phyloP scores from a whole-genome alignment of 768 basidiomycete genomes.

The Lactifluus subvellereus region DNA sequence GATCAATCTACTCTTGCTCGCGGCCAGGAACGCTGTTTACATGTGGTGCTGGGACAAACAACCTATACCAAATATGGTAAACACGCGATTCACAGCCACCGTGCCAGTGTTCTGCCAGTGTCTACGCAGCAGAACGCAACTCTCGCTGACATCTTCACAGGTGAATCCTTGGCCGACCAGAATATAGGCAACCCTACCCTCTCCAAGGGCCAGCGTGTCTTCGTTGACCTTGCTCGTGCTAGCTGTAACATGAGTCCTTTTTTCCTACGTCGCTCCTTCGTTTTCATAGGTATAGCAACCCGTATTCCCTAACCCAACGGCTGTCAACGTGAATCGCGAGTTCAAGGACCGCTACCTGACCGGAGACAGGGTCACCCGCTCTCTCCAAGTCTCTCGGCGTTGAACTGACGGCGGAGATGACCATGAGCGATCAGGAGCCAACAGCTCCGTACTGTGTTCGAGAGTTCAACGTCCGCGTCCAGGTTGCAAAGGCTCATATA shows the following conservation, averaged over 20 bases:
- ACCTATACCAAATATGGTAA: no score
- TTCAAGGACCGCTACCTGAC: constrained; percentile 43
- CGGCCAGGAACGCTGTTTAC: no score
- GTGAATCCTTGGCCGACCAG: constrained; percentile 44
- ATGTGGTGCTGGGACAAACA: no score
- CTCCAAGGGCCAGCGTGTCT: constrained; percentile 48
- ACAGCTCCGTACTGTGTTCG: constrained; percentile 59
- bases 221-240: constrained; percentile 55
- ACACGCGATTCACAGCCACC: no score
- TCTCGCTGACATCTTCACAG: constrained; percentile 28
- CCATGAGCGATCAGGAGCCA: constrained; percentile 40
- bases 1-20: no score
- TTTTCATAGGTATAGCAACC: constrained; percentile 31
- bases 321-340: constrained; percentile 41
- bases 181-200: constrained; percentile 39
- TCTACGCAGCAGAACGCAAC: no score
- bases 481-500: no score
- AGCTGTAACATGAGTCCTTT: constrained; percentile 42
- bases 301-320: constrained; percentile 45
- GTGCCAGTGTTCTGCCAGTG: no score
- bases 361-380: constrained; percentile 43
- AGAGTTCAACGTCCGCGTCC: constrained; percentile 10
- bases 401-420: constrained; percentile 51
- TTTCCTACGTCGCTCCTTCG: not conserved
- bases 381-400: constrained; percentile 36